Evolutionary conservation across 2,329 filamentous ascomycete genomes (phyloP).

Genomic region (Arthrobotrys sinensis): DNA sequence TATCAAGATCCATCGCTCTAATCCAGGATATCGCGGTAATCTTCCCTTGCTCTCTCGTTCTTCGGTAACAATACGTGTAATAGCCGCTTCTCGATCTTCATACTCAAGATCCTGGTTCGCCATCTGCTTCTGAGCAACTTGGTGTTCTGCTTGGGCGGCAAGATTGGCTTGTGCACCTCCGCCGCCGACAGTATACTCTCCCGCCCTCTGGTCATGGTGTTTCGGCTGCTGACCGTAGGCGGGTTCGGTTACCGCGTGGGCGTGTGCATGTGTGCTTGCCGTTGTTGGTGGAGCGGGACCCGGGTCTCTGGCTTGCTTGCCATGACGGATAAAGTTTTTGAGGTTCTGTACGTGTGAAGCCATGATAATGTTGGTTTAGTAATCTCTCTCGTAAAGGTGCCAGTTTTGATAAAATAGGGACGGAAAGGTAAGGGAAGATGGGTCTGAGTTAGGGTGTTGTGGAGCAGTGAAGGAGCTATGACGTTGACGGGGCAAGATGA

Average conservation of each 20-base stretch:
- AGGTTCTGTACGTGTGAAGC: conserved; percentile 84
- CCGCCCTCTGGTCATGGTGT: conserved; percentile 72
- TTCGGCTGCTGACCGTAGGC: conserved; percentile 65
- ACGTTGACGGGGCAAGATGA: conserved; percentile 18
- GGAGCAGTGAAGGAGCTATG: conserved; percentile 4
- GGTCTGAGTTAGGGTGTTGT: conserved; percentile 10
- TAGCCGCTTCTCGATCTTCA: conserved; percentile 75
- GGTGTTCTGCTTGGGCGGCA: conserved; percentile 78
- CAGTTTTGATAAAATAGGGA: background rate
- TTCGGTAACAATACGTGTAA: conserved; percentile 90
- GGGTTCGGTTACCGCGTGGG: conserved; percentile 74
- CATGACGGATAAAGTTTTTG: conserved; percentile 98
- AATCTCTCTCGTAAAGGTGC: conserved; percentile 25
- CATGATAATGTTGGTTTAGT: conserved; percentile 70
- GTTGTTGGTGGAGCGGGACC: conserved; percentile 74
- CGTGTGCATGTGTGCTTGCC: conserved; percentile 73
- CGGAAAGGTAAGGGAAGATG: background rate
- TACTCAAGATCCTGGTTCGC: conserved; percentile 70
- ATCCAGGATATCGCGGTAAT: conserved; percentile 86
- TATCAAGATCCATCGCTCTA: conserved; percentile 86
- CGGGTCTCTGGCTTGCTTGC: conserved; percentile 87
- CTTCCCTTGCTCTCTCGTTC: conserved; percentile 89
- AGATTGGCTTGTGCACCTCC: conserved; percentile 76
- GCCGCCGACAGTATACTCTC: conserved; percentile 77
- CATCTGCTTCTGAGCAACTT: conserved; percentile 64